Evolutionary conservation across 1,284 basidiomycete genomes (phyloP).

Genomic region (Entoloma clypeatum): DNA sequence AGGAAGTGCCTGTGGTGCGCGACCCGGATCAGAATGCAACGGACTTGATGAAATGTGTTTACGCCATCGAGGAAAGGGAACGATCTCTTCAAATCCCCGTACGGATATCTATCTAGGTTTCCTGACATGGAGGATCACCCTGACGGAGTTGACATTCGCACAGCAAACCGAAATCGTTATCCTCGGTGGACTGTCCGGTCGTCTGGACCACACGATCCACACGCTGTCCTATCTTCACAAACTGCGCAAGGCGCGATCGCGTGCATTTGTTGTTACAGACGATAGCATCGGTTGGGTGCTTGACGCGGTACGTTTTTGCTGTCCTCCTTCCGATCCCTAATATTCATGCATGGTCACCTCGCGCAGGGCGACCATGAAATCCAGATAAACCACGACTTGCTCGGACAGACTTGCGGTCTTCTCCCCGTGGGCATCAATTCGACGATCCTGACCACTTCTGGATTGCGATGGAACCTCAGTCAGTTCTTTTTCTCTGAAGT

Average conservation of each 20-base stretch:
- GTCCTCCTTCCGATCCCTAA: neutral
- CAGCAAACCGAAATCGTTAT: constrained; percentile 70
- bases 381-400: constrained; percentile 61
- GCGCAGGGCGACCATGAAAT: constrained; percentile 80
- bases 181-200: constrained; percentile 85
- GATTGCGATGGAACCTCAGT: constrained; percentile 91
- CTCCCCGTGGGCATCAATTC: constrained; percentile 83
- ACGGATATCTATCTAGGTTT: constrained; percentile 5
- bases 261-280: constrained; percentile 78
- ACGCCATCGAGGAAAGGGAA: constrained; percentile 55
- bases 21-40: constrained; percentile 83
- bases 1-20: constrained; percentile 68
- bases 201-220: constrained; percentile 93
- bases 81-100: constrained; percentile 36
- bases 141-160: neutral
- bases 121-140: neutral
- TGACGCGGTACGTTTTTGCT: constrained; percentile 51
- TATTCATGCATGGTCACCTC: constrained; percentile 1
- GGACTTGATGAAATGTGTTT: constrained; percentile 91
- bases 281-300: constrained; percentile 90
- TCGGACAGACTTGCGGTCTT: constrained; percentile 91
- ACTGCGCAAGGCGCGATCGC: constrained; percentile 58
- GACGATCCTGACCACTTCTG: constrained; percentile 76
- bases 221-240: constrained; percentile 86
- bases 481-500: constrained; percentile 22